A percentile compares a stretch with the other conserved stretches of the same genome.
Evolutionary conservation across 176 grass and related monocot genomes (phyloP).

Genomic region (Alopecurus myosuroides): DNA sequence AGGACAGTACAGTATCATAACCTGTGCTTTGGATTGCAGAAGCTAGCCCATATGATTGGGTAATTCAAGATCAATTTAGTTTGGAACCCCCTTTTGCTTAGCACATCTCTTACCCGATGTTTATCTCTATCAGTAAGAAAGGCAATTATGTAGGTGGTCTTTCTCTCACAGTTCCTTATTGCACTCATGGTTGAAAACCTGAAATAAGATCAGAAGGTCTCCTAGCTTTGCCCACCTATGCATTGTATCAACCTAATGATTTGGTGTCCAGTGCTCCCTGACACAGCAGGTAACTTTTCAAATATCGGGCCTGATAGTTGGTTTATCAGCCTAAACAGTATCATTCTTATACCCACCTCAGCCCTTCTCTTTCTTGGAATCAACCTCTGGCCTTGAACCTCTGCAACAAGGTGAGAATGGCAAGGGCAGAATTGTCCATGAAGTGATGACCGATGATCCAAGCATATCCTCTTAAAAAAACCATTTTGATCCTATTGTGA

Average conservation of each 20-base stretch:
- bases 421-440: no score
- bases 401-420: no score
- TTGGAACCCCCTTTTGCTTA: neutral
- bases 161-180: neutral
- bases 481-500: no score
- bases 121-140: neutral
- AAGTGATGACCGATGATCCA: no score
- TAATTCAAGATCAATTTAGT: neutral
- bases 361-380: neutral
- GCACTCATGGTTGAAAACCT: neutral
- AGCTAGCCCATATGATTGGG: neutral
- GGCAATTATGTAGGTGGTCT: neutral
- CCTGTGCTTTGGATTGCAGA: neutral
- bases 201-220: neutral
- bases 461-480: no score
- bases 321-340: neutral
- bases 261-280: no score
- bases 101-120: neutral
- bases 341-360: neutral
- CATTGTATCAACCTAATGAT: neutral
- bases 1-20: neutral
- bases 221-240: neutral
- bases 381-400: neutral
- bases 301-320: neutral
- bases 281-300: neutral